These are phyloP conservation scores for Isatis lusitanica DNA, from an alignment of 441 rosid species.

Conservation along the genomic window DNA sequence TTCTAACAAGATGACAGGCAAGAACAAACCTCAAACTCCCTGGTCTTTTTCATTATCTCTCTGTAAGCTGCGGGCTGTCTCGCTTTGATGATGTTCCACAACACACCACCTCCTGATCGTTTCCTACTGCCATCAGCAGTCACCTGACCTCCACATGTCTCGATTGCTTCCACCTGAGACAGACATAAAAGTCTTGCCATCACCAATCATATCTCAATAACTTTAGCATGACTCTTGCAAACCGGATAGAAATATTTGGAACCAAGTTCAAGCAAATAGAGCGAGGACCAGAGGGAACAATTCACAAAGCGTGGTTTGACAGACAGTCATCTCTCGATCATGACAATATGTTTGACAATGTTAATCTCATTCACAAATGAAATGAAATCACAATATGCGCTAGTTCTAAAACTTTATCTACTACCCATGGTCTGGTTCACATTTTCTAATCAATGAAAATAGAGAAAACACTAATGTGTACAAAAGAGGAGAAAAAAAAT, in stretches of 20 bases:
- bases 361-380: conserved; percentile 2
- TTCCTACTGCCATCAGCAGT: conserved; percentile 81
- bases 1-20: conserved; percentile 1
- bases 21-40: conserved; percentile 82
- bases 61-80: conserved; percentile 67
- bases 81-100: conserved; percentile 83
- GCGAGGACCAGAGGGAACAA: neutral
- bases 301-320: conserved; percentile 1
- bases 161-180: conserved; percentile 79
- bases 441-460: neutral
- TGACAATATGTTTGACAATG: neutral
- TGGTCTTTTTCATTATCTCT: conserved; percentile 84
- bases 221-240: neutral
- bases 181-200: conserved; percentile 14
- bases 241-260: neutral
- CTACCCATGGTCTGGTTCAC: neutral
- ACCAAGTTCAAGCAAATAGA: conserved; percentile 5
- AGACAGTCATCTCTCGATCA: neutral
- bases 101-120: conserved; percentile 82
- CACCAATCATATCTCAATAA: conserved; percentile 29
- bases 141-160: conserved; percentile 91
- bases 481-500: conserved; percentile 1
- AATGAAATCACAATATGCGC: neutral
- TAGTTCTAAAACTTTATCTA: neutral
- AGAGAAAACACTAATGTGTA: conserved; percentile 11